Conservation (phyloP, 768 basidiomycete species). For the Plicaturopsis crispa region DNA sequence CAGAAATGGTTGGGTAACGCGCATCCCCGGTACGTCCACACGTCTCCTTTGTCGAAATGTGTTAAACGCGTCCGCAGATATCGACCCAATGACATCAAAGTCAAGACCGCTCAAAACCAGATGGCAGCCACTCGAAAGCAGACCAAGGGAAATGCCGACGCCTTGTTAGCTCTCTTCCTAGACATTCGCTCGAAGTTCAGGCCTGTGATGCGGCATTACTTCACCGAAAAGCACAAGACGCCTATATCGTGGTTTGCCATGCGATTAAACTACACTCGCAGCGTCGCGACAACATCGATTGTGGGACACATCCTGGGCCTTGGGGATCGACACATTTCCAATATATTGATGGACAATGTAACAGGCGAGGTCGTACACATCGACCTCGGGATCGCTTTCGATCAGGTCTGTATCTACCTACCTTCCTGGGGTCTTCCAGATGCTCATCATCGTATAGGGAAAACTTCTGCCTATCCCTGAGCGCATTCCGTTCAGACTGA, state of each 20-base stretch:
- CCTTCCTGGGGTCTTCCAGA: neutral
- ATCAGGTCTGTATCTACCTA: conserved; percentile 50
- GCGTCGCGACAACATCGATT: conserved; percentile 89
- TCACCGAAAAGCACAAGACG: conserved; percentile 81
- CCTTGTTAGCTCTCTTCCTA: conserved; percentile 19
- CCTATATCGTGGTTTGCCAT: conserved; percentile 91
- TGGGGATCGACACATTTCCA: conserved; percentile 87
- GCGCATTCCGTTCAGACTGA: conserved; percentile 91
- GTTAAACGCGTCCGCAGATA: conserved; percentile 40
- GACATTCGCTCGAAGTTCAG: conserved; percentile 26
- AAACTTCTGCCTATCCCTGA: conserved; percentile 75
- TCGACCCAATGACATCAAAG: conserved; percentile 45
- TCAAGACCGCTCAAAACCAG: conserved; percentile 19
- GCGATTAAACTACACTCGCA: conserved; percentile 84
- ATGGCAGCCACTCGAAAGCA: conserved; percentile 25
- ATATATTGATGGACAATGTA: conserved; percentile 80
- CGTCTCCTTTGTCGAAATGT: neutral
- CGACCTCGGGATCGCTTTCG: conserved; percentile 95
- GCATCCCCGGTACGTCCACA: conserved; percentile 46
- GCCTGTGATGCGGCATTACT: conserved; percentile 93
- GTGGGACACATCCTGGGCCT: conserved; percentile 90
- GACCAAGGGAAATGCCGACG: conserved; percentile 19
- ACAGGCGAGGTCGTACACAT: conserved; percentile 93
- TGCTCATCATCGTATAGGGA: conserved; percentile 43
- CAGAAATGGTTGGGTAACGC: conserved; percentile 52